phyloP scores from a whole-genome alignment of 148 eudicot genomes.

The Vaccinium myrtillus region DNA sequence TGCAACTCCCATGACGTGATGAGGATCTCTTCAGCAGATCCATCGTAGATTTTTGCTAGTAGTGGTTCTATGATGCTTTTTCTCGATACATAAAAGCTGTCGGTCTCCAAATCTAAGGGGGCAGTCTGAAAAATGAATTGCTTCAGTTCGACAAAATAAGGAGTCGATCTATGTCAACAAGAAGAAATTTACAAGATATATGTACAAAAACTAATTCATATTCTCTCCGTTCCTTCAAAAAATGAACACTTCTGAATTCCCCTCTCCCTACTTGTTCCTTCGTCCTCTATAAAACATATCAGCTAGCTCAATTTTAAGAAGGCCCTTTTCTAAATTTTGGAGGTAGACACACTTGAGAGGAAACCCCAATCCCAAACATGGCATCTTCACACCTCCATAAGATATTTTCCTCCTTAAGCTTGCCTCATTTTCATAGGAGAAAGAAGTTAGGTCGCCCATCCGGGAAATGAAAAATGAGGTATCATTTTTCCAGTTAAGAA shows the following conservation, averaged over 20 bases:
- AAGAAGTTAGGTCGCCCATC: background rate
- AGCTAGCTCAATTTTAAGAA: background rate
- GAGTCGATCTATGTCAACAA: background rate
- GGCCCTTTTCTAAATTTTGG: background rate
- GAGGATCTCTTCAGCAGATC: constrained; percentile 78
- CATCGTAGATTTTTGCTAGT: constrained; percentile 54
- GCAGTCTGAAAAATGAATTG: constrained; percentile 55
- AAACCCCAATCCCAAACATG: too few species aligned
- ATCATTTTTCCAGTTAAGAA: background rate
- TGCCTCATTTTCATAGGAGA: background rate
- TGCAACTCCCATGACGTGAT: constrained; percentile 77
- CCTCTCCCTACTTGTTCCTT: too few species aligned
- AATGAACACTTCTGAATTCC: too few species aligned
- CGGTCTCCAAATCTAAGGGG: constrained; percentile 83
- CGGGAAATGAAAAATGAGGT: background rate
- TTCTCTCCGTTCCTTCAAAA: too few species aligned
- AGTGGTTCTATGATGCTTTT: constrained; percentile 57
- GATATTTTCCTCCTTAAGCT: background rate
- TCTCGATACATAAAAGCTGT: constrained; percentile 59
- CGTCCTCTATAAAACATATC: background rate
- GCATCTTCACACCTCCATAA: background rate
- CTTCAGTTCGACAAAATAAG: background rate
- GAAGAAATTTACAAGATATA: background rate
- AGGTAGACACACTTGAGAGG: background rate
- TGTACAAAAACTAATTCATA: background rate